These are phyloP conservation scores for Phytophthora chlamydospora DNA, from an alignment of 352 stramenopile genomes.

Conservation along the genomic window DNA sequence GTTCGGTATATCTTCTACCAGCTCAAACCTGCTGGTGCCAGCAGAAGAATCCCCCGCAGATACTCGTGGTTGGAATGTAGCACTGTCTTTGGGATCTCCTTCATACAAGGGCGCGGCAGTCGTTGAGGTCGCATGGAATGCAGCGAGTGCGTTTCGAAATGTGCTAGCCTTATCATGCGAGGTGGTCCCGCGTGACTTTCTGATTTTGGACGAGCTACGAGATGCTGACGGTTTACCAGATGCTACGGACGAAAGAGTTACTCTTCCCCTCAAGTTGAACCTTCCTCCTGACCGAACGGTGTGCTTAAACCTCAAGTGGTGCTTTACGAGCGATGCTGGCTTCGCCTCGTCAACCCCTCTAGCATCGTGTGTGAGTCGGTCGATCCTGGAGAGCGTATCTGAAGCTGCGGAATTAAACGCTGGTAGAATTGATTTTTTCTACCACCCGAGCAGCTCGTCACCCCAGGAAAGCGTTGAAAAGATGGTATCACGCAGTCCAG, in stretches of 20 bases:
- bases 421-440: constrained; percentile 67
- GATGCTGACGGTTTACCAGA: constrained; percentile 10
- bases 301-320: constrained; percentile 65
- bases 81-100: constrained; percentile 46
- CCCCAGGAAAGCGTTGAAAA: constrained; percentile 16
- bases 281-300: constrained; percentile 43
- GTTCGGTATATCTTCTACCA: constrained; percentile 41
- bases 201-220: constrained; percentile 30
- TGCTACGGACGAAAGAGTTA: constrained; percentile 3
- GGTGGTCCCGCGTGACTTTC: constrained; percentile 37
- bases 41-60: constrained; percentile 77
- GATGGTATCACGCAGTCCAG: constrained; percentile 15
- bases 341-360: constrained; percentile 72
- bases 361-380: constrained; percentile 70
- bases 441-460: constrained; percentile 27
- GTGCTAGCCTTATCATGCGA: constrained; percentile 60
- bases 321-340: constrained; percentile 62
- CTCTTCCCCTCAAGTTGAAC: constrained; percentile 51
- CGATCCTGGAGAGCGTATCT: constrained; percentile 67
- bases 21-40: constrained; percentile 66
- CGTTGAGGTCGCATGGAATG: constrained; percentile 68
- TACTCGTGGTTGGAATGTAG: constrained; percentile 60
- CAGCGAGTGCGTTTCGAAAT: constrained; percentile 47
- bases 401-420: constrained; percentile 55
- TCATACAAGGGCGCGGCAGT: constrained; percentile 38